Percentiles rank a stretch among this genome's conserved stretches.
These are phyloP conservation scores for Macrophomina pseudophaseolina DNA, from an alignment of 2,329 filamentous ascomycete genomes.

Conservation along the genomic window DNA sequence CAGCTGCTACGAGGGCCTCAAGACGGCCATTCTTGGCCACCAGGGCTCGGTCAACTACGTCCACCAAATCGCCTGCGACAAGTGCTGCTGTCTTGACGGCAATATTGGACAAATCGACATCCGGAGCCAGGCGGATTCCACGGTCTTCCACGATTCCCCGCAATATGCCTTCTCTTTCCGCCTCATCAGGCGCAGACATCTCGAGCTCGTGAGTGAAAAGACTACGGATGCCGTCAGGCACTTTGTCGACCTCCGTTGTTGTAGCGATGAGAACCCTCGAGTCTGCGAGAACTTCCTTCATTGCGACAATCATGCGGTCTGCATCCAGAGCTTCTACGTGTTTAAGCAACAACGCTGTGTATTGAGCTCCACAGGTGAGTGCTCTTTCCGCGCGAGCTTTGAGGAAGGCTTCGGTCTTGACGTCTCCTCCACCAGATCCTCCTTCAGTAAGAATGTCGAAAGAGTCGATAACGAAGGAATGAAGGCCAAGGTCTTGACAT, in stretches of 20 bases:
- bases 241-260: constrained; percentile 92
- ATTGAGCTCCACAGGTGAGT: constrained; percentile 82
- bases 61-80: constrained; percentile 90
- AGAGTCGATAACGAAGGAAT: constrained; percentile 86
- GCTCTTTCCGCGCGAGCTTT: constrained; percentile 87
- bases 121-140: constrained; percentile 76
- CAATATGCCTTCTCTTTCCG: constrained; percentile 86
- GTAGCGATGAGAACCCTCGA: constrained; percentile 87
- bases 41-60: constrained; percentile 88
- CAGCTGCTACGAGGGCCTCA: constrained; percentile 67
- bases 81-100: constrained; percentile 95
- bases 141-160: constrained; percentile 76
- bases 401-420: constrained; percentile 91
- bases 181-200: constrained; percentile 89
- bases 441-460: constrained; percentile 96
- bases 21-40: constrained; percentile 78
- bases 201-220: constrained; percentile 96
- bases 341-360: constrained; percentile 81
- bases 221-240: constrained; percentile 86
- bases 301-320: constrained; percentile 83
- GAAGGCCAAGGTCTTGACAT: constrained; percentile 86
- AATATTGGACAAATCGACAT: constrained; percentile 82
- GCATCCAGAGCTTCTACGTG: constrained; percentile 91
- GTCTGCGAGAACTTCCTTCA: constrained; percentile 82
- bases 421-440: constrained; percentile 82